Evolutionary conservation across 495 filamentous ascomycete genomes (phyloP), one percentile per base, ranked within the genome.

Genomic region (Pseudevernia furfuracea): DNA sequence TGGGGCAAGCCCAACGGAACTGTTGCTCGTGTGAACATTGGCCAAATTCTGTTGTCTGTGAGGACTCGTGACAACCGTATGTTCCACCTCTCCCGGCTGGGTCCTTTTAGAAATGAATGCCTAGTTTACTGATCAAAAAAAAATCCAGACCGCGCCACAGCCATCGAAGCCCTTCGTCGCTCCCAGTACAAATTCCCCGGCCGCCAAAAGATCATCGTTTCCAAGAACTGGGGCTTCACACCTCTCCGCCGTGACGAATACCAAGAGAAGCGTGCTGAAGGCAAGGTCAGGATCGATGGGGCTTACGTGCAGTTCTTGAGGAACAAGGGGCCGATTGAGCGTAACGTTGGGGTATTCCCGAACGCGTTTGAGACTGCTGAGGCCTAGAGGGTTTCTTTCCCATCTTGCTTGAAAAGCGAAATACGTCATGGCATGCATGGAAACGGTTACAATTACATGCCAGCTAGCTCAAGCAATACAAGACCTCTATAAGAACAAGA

Each of bases 161-260:
- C 94, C 79, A 91, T 98, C 77, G 94, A 98, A 86, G 94, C 94
- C 78, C 88, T 98, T 77, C 90, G 94, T 77, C 89, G 94, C 76
- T 93, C 90, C 67, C 94, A 96, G 86, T 98, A 98, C 88, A 98
- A 98, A 89, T 98, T 98, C 89, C 94, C 94, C 67, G 94, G 94
- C 79, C 92, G 94, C 80, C 94, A 98, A 87, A 97, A 98, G 91
- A 96, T 98, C 81, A 96, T 98, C 75, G 87, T 97, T 80, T 91
- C 87, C 83, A 98, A 98, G 89, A 97, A 97, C 83, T 98, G 94
- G 94, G 94, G 94, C 68, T 98, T 97, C 89, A 98, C 94, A 64
- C 90, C 90, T 75, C 89, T 98, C 70, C 89, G 90, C 71, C 93
- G 95, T 72, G 94, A 97, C 66, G 94, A 98, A 77, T 98, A 97